Conservation (phyloP, 2,329 filamentous ascomycete genomes). For the Fonsecaea pugnacius region DNA sequence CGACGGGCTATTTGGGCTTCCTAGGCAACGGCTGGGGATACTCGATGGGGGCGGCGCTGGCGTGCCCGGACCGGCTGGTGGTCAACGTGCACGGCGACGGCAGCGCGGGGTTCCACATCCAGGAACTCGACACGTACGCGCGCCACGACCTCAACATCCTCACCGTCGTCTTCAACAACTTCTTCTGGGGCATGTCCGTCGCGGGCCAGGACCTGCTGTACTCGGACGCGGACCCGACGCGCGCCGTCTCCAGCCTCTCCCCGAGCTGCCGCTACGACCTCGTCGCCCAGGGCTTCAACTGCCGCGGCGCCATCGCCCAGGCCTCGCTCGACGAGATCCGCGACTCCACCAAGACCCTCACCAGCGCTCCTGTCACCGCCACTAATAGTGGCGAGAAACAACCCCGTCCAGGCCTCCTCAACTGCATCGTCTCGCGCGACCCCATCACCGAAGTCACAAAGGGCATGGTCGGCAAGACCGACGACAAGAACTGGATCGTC, state of each 20-base stretch:
- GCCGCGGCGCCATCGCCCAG: constrained; percentile 38
- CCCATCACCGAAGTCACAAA: constrained; percentile 38
- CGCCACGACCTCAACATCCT: constrained; percentile 48
- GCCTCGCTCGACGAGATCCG: constrained; percentile 40
- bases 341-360: neutral
- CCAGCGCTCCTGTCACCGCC: neutral
- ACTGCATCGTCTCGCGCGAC: constrained; percentile 48
- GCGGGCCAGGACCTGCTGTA: constrained; percentile 54
- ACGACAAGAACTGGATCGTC: constrained; percentile 51
- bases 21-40: constrained; percentile 56
- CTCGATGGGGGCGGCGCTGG: constrained; percentile 49
- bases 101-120: constrained; percentile 52
- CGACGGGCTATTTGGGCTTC: constrained; percentile 51
- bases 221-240: constrained; percentile 40
- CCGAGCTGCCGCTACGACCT: constrained; percentile 46
- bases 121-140: constrained; percentile 53
- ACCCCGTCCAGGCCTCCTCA: constrained; percentile 42
- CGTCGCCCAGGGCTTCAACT: constrained; percentile 50
- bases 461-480: constrained; percentile 50
- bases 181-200: constrained; percentile 52
- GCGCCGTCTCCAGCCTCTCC: constrained; percentile 42
- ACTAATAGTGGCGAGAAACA: neutral
- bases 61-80: constrained; percentile 45
- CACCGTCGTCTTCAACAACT: constrained; percentile 53
- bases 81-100: constrained; percentile 55